Percentiles rank a stretch among this genome's conserved stretches.
Conservation (phyloP, 2,329 filamentous ascomycete species). For the Botryosphaeria dothidea region DNA sequence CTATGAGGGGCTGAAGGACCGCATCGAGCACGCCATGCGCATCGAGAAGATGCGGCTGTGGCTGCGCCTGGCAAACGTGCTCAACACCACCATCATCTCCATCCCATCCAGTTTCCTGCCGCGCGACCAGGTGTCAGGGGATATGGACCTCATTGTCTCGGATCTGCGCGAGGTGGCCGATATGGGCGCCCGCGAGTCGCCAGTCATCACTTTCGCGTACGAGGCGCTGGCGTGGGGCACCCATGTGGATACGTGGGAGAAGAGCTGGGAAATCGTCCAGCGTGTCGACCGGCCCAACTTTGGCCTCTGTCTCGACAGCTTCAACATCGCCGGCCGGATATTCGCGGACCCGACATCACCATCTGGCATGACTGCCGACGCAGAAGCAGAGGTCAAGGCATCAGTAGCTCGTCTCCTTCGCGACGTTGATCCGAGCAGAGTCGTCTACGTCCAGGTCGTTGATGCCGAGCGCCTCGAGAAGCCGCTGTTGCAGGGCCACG, state of each 20-base stretch:
- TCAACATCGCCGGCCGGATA: constrained; percentile 72
- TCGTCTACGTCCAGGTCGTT: constrained; percentile 77
- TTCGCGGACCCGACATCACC: constrained; percentile 66
- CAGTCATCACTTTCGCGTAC: constrained; percentile 68
- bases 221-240: constrained; percentile 75
- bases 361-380: constrained; percentile 55
- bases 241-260: constrained; percentile 69
- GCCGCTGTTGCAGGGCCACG: constrained; percentile 60
- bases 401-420: constrained; percentile 58
- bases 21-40: constrained; percentile 56
- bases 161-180: constrained; percentile 69
- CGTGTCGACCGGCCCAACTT: constrained; percentile 70
- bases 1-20: constrained; percentile 72
- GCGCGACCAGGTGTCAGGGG: constrained; percentile 50
- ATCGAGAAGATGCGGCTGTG: constrained; percentile 67
- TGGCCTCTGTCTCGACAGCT: constrained; percentile 75
- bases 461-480: constrained; percentile 65
- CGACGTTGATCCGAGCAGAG: constrained; percentile 61
- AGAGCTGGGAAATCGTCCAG: constrained; percentile 67
- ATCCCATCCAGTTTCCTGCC: constrained; percentile 72
- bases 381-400: constrained; percentile 55
- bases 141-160: constrained; percentile 57
- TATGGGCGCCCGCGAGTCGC: constrained; percentile 58
- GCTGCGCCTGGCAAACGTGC: constrained; percentile 64
- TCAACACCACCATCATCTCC: constrained; percentile 71